Percentiles rank a stretch among this genome's conserved stretches.
Conservation (phyloP, 2,329 filamentous ascomycete species). For the Cercospora brassicicola region DNA sequence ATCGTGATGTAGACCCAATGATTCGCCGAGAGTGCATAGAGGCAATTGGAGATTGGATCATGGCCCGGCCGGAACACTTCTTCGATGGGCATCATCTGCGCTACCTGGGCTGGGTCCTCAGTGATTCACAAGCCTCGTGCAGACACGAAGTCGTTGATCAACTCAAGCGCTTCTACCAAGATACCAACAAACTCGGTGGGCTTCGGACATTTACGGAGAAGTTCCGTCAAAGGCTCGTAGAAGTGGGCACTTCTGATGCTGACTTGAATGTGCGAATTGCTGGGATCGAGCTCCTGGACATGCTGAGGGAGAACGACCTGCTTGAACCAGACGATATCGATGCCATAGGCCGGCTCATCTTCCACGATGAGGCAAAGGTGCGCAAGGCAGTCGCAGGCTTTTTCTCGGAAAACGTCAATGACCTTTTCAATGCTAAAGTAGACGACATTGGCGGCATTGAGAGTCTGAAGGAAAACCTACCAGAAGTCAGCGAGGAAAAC, state of each 20-base stretch:
- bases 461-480: slow-evolving; percentile 70
- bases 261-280: slow-evolving; percentile 77
- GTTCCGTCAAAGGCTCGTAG: slow-evolving; percentile 81
- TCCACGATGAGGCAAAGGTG: slow-evolving; percentile 79
- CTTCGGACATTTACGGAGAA: slow-evolving; percentile 90
- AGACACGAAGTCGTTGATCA: slow-evolving; percentile 86
- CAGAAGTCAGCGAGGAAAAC: slow-evolving; percentile 70
- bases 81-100: slow-evolving; percentile 87
- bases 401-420: slow-evolving; percentile 83
- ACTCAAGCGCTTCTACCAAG: slow-evolving; percentile 74
- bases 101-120: slow-evolving; percentile 94
- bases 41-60: slow-evolving; percentile 85
- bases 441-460: slow-evolving; percentile 84
- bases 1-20: slow-evolving; percentile 86
- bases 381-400: slow-evolving; percentile 87
- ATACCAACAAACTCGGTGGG: slow-evolving; percentile 71
- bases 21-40: slow-evolving; percentile 87
- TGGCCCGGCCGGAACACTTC: slow-evolving; percentile 78
- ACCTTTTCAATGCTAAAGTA: slow-evolving; percentile 73
- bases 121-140: slow-evolving; percentile 72
- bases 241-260: slow-evolving; percentile 85
- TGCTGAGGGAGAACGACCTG: slow-evolving; percentile 78
- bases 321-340: slow-evolving; percentile 92
- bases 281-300: slow-evolving; percentile 78
- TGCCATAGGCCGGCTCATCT: slow-evolving; percentile 79